Base-by-base conservation (phyloP, 176 grass and related monocot species). In the Aegilops sharonensis region DNA sequence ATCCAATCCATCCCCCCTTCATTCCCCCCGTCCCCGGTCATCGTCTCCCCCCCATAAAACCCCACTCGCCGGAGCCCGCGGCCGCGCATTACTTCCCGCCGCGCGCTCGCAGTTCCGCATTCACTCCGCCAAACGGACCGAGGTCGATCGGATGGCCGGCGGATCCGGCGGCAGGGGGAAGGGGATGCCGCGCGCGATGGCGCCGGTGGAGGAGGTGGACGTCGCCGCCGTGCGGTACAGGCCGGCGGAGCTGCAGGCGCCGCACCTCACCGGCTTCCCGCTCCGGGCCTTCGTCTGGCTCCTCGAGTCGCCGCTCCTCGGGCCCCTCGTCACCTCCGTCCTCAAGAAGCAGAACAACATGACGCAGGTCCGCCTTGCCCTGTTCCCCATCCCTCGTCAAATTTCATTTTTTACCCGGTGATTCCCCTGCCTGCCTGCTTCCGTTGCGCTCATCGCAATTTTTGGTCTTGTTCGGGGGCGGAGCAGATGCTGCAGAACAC, bases 311-410 rank as follows among this genome's bases (percentile, higher is more conserved):
- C 87, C 90, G 7, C 36, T 95, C 13, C 17, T 98, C 6, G 92
- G 97, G 17, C 23, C 76, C 6, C 3, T 91, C 82, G 7, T 98
- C 64, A 72, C 81, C 63, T 95, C 89, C 83, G 0, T 84, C 62
- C 69, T 98, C 75, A 98, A 98, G 86, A 34, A 82, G 14, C 88
- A 95, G 78, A 98, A 98, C 66, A 92, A 92, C 47, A 81, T 98
- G 37, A 84, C 86, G 4, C 81, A 92, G 93, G 95, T 95, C 25
- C 9, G 0, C 1, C 36, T 3, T 1, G 2, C 8, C 5, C 15
- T 63, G 25, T 25, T 25, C 25, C 25, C 25, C 25, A 25, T 25
- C 15, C 3, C 1, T 70, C 15, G 25, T 47, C 31, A 37, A 14
- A 54, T 30, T 31, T 3, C 11, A 1, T 11, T 40, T n/a, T 40